Conservation (phyloP, 257 asterid species). For the Solanum sejunctum region DNA sequence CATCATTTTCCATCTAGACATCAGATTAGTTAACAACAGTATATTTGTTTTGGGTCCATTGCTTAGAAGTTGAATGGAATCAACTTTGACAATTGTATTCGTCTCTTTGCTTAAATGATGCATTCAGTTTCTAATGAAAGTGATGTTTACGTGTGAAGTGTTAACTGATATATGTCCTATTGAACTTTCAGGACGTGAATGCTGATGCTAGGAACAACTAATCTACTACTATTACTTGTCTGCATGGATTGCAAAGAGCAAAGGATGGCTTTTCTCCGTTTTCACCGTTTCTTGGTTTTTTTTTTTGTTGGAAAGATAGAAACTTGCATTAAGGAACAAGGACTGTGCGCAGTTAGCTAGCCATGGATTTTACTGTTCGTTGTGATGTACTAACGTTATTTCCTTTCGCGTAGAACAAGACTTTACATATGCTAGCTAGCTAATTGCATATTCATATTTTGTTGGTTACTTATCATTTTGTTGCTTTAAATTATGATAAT, state of each 20-base stretch:
- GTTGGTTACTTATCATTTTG: neutral
- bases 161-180: neutral
- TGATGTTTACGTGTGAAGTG: neutral
- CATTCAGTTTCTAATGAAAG: neutral
- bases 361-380: neutral
- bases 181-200: neutral
- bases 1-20: neutral
- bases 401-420: neutral
- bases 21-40: neutral
- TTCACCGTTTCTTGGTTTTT: neutral
- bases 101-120: neutral
- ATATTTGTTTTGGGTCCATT: neutral
- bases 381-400: neutral
- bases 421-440: neutral
- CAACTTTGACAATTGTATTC: neutral
- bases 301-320: neutral
- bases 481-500: neutral
- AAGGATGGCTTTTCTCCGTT: neutral
- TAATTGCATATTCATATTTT: too few relatives aligned
- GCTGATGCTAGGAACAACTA: neutral
- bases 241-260: neutral
- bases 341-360: too few relatives aligned
- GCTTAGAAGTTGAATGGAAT: neutral
- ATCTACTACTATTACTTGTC: neutral
- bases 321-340: neutral